Base-by-base conservation (phyloP, 768 basidiomycete genomes). In the Myochromella boudieri region DNA sequence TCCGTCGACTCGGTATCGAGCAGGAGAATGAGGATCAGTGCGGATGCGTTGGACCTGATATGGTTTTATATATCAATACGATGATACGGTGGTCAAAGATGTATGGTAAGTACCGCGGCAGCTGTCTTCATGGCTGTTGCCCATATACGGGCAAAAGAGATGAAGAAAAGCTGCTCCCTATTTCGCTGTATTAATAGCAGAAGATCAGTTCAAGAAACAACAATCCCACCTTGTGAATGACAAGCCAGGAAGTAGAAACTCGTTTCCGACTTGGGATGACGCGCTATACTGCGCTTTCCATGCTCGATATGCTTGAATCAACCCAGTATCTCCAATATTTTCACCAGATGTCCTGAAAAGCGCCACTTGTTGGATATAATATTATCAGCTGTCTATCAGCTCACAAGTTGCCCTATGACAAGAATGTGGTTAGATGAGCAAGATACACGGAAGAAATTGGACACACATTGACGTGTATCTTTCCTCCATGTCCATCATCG, bases 141-240 rank as follows among this genome's bases (percentile, higher is more conserved):
- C 91, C 91, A 95, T n/a, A 87, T 82, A 21, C 87, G 80, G 11
- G 81, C 94, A 59, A 90, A 95, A 1, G 91, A 80, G 45, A 97
- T 81, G 74, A 97, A 97, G 71, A 97, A 97, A 22, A 97, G 68
- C 70, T 97, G 95, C 31, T 97, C 95, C 48, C 87, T 89, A 58
- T 32, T 49, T n/a, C 18, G 15, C 29, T 31, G 22, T 26, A 46
- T 44, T 46, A 49, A 56, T 4, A 31, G 39, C 14, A 40, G 32
- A 15, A 8, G 22, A 12, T 24, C 31, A 21, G 9, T 12, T 8
- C 6, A 22, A 12, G 18, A 2, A 39, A 44, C 17, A 20, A 33
- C 25, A 2, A 14, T 48, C 72, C 38, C 42, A 83, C 88, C 85
- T 78, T 1, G 87, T 87, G 58, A 76, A 88, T 39, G 78, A 69